A percentile compares a stretch with the other conserved stretches of the same genome.
phyloP scores from a whole-genome alignment of 805 yeast genomes.

The Wickerhamomyces bovis region DNA sequence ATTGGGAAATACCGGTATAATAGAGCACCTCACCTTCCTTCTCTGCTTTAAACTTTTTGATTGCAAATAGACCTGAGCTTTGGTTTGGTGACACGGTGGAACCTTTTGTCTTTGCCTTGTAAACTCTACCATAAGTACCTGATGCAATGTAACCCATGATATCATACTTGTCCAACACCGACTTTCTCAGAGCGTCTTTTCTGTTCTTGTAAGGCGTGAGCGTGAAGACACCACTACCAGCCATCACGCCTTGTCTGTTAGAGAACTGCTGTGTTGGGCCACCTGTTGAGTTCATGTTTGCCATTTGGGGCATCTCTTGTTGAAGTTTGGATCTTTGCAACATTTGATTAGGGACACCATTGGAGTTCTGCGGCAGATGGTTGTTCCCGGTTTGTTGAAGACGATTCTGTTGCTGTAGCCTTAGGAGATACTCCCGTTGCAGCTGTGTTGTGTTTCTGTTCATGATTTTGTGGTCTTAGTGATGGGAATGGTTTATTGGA shows the following conservation, averaged over 20 bases:
- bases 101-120: constrained; percentile 64
- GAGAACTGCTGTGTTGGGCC: not conserved
- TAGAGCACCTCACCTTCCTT: constrained; percentile 83
- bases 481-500: too few relatives aligned
- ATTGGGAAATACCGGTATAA: constrained; percentile 92
- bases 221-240: constrained; percentile 47
- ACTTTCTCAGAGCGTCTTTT: constrained; percentile 58
- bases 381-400: not conserved
- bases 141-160: constrained; percentile 96
- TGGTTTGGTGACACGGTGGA: not conserved
- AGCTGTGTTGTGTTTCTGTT: constrained; percentile 4
- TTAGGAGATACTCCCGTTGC: constrained; percentile 10
- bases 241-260: constrained; percentile 29
- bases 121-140: constrained; percentile 94
- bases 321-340: not conserved
- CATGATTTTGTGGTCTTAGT: too few relatives aligned
- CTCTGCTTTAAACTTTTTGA: constrained; percentile 93
- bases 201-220: constrained; percentile 55
- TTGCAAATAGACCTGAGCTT: constrained; percentile 45
- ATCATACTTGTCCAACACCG: constrained; percentile 80
- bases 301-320: not conserved
- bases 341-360: not conserved
- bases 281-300: not conserved
- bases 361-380: not conserved
- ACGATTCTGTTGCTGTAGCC: constrained; percentile 5